A percentile compares a stretch with the other conserved stretches of the same genome.
Evolutionary conservation across 805 yeast species (phyloP).

Genomic region (Priceomyces melissophilus): DNA sequence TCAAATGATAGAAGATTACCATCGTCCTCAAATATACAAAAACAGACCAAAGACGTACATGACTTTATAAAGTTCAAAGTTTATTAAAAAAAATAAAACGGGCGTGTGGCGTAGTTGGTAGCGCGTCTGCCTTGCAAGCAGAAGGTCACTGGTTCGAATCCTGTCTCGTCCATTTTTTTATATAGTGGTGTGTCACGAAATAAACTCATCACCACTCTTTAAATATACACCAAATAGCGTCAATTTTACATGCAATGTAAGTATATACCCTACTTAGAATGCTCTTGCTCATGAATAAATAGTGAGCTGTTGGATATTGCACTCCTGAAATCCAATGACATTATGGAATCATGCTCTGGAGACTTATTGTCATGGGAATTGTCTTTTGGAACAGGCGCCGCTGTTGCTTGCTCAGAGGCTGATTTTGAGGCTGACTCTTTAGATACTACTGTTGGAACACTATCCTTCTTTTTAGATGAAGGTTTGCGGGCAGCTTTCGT

Average conservation of each 20-base stretch:
- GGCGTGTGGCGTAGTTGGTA: conserved; percentile 84
- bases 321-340: conserved; percentile 5
- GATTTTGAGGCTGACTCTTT: too few species aligned
- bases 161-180: conserved; percentile 61
- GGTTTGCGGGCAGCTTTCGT: conserved; percentile 34
- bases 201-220: not conserved
- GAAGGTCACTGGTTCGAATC: conserved; percentile 78
- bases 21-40: too few species aligned
- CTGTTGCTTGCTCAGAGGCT: too few species aligned
- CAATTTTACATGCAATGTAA: not conserved
- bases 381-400: too few species aligned
- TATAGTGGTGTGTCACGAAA: too few species aligned
- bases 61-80: too few species aligned
- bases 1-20: too few species aligned
- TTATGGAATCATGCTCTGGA: not conserved
- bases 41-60: too few species aligned
- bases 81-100: too few species aligned
- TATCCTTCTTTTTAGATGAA: conserved; percentile 6
- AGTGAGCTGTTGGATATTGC: conserved; percentile 7
- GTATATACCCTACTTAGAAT: not conserved
- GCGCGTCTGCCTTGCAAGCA: conserved; percentile 79
- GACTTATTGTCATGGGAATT: too few species aligned
- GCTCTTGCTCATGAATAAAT: conserved; percentile 3
- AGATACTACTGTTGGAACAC: not conserved
- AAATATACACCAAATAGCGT: not conserved